phyloP scores from a whole-genome alignment of 805 yeast genomes.

The Myxozyma lipomycoides region DNA sequence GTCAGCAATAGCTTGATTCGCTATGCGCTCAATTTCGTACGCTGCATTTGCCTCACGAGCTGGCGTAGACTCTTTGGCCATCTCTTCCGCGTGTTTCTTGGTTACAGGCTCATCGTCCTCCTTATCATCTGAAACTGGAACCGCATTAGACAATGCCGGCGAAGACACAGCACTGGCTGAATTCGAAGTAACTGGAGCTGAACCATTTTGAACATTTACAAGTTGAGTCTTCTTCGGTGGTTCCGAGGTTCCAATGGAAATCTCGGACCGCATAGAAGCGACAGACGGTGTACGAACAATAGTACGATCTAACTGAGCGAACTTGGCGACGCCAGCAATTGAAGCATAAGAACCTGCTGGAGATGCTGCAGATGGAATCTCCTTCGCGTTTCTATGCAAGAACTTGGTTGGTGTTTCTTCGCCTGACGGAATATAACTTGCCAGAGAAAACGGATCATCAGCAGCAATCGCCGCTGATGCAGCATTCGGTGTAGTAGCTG shows the following conservation, averaged over 20 bases:
- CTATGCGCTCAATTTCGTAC: not conserved
- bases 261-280: not conserved
- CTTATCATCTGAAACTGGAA: not conserved
- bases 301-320: not conserved
- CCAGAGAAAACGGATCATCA: not conserved
- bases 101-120: not conserved
- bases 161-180: not conserved
- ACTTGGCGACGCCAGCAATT: not conserved
- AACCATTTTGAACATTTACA: not conserved
- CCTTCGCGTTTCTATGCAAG: not conserved
- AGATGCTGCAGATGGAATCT: not conserved
- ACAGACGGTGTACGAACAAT: not conserved
- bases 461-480: not conserved
- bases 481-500: not conserved
- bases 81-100: not conserved
- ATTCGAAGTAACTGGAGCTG: not conserved
- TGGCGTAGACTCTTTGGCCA: not conserved
- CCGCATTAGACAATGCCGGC: not conserved
- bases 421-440: not conserved
- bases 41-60: not conserved
- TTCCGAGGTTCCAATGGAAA: not conserved
- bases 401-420: too few relatives aligned
- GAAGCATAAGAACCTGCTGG: slow-evolving; percentile 1
- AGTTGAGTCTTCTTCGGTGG: not conserved
- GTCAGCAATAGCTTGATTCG: not conserved